Conservation (phyloP, 2,329 filamentous ascomycete genomes). For the Colletotrichum truncatum region DNA sequence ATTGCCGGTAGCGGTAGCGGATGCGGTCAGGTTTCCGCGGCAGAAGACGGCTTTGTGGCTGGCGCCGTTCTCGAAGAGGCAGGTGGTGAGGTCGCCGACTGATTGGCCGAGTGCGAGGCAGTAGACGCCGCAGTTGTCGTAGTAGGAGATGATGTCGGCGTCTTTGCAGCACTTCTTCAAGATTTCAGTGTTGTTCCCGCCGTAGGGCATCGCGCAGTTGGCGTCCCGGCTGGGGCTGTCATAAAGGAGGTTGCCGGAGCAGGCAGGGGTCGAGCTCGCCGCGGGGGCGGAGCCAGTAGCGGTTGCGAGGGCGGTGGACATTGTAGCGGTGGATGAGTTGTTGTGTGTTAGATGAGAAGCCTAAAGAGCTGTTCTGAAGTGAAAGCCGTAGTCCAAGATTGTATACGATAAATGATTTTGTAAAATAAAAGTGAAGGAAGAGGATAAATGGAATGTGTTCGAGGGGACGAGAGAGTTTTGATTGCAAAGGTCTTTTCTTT, state of each 20-base stretch:
- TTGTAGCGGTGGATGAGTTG: background rate
- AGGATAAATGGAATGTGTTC: background rate
- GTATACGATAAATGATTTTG: background rate
- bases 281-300: slow-evolving; percentile 1
- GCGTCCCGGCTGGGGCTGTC: slow-evolving; percentile 53
- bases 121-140: slow-evolving; percentile 59
- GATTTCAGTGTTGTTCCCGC: slow-evolving; percentile 50
- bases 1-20: slow-evolving; percentile 46
- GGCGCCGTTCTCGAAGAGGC: slow-evolving; percentile 50
- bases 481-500: background rate
- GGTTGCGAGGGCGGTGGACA: slow-evolving; percentile 13
- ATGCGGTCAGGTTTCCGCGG: slow-evolving; percentile 45
- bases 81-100: slow-evolving; percentile 40
- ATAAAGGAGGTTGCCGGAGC: slow-evolving; percentile 43
- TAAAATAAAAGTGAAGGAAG: background rate
- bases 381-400: background rate
- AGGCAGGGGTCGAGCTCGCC: background rate
- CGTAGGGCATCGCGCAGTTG: slow-evolving; percentile 52
- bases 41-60: slow-evolving; percentile 53
- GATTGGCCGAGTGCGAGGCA: slow-evolving; percentile 49
- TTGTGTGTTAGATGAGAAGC: background rate
- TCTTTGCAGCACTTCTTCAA: slow-evolving; percentile 55
- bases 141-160: slow-evolving; percentile 54
- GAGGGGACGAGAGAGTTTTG: background rate
- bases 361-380: background rate